Evolutionary conservation across 2,329 filamentous ascomycete genomes (phyloP), one percentile per base, ranked within the genome.

Genomic region (Tolypocladium sp.): DNA sequence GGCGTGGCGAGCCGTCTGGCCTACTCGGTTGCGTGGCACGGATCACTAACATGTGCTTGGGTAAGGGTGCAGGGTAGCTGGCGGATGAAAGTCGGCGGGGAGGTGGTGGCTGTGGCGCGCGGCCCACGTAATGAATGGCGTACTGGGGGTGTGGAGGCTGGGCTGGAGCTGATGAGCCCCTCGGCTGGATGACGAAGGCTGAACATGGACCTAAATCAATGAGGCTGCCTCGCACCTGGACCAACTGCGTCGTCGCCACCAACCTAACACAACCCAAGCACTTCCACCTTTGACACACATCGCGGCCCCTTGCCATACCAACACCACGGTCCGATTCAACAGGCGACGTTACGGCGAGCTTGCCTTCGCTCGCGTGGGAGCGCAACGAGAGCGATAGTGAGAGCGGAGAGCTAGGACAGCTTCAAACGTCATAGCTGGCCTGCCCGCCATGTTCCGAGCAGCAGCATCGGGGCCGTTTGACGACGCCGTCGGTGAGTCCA

Each of bases 381-480:
- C 49, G 17, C 49, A n/a, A 22, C 49, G 20, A 35, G 30, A 37
- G 30, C 30, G 17, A 13, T 22, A 35, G 30, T n/a, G 49, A 25
- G 12, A 41, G 22, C 35, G 15, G n/a, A 40, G 53, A 27, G 53
- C 53, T 22, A 22, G 25, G 27, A 22, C 56, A 46, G 57, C 46
- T 58, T 53, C 49, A 46, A 59, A 60, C 62, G 61, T 65, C 64
- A 58, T 61, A 64, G 61, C 62, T 60, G 40, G 63, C 64, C 49
- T 64, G 66, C 63, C 63, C 71, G 75, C 71, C 73, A 85, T 85
- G 81, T 84, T 84, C 67, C 78, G 81, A 73, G 80, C 81, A 67
- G 80, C 81, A 70, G 79, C 81, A 66, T 74, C 75, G 62, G 79
- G 81, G 68, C 81, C 82, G 57, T 85, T 82, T 71, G 82, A 85